Evolutionary conservation across 1,284 basidiomycete genomes (phyloP).

Genomic region (Hemileia vastatrix): DNA sequence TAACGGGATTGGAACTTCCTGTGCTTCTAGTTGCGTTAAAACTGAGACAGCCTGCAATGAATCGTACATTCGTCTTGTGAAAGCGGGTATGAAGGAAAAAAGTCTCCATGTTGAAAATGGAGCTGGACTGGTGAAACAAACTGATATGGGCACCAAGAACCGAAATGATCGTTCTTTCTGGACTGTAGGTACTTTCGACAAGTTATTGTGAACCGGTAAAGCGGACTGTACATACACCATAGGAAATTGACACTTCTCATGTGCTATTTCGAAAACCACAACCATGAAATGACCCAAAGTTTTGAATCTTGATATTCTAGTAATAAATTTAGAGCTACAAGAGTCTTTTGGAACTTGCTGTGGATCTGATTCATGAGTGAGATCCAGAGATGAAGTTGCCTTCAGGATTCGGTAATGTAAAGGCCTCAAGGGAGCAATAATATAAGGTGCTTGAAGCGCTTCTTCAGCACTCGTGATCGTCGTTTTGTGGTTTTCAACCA

Average conservation of each 20-base stretch:
- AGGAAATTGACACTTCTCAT: not conserved
- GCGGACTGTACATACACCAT: conserved; percentile 12
- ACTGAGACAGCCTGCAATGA: conserved; percentile 54
- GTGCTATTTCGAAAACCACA: not conserved
- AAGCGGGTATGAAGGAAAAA: conserved; percentile 55
- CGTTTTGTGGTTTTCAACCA: not conserved
- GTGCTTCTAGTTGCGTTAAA: conserved; percentile 53
- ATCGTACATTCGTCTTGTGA: conserved; percentile 59
- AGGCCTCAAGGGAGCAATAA: conserved; percentile 3
- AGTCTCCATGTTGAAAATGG: conserved; percentile 50
- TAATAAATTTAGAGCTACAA: conserved; percentile 2
- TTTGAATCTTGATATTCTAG: conserved; percentile 4
- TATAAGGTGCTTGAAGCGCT: not conserved
- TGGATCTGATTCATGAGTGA: conserved; percentile 5
- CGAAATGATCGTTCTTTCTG: not conserved
- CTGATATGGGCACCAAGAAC: conserved; percentile 51
- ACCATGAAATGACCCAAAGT: conserved; percentile 14
- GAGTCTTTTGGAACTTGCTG: not conserved
- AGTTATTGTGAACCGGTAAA: not conserved
- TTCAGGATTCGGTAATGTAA: conserved; percentile 6
- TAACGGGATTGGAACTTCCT: conserved; percentile 52
- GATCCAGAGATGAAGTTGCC: not conserved
- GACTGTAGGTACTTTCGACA: not conserved
- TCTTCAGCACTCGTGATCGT: conserved; percentile 5
- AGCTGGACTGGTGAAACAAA: conserved; percentile 52